phyloP scores from a whole-genome alignment of 306 rosid genomes.

The Malus sylvestris region DNA sequence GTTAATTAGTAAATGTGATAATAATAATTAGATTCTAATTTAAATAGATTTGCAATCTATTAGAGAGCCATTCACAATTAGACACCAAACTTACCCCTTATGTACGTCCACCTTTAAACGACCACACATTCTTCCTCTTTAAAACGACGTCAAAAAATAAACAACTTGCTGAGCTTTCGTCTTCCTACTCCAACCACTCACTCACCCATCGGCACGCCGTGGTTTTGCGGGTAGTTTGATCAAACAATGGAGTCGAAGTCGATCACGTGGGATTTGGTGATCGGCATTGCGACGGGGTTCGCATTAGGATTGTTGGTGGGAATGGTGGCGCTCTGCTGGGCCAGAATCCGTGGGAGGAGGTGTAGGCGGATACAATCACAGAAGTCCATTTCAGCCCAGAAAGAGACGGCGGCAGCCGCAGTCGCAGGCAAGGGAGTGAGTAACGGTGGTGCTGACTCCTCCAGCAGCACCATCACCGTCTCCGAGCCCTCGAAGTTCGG shows the following conservation, averaged over 20 bases:
- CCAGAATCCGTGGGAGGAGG: not conserved
- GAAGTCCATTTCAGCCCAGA: not conserved
- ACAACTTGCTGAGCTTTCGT: not conserved
- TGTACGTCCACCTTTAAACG: not conserved
- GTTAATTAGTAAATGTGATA: too few species aligned
- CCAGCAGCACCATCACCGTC: not conserved
- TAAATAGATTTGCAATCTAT: not conserved
- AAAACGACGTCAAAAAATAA: not conserved
- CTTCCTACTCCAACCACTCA: too few species aligned
- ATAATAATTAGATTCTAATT: too few species aligned
- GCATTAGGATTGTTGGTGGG: not conserved
- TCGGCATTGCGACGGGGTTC: not conserved
- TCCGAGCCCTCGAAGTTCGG: not conserved
- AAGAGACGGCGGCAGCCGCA: not conserved
- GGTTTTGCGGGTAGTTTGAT: not conserved
- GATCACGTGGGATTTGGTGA: not conserved
- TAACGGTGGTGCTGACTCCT: not conserved
- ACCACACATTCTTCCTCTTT: not conserved
- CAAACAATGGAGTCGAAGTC: not conserved
- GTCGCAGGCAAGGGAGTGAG: not conserved
- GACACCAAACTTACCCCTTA: not conserved
- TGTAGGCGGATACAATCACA: not conserved
- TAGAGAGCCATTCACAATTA: not conserved
- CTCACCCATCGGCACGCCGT: not conserved
- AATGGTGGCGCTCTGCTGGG: not conserved